Base-by-base conservation (phyloP, 441 rosid species). In the Raphanus hybrid region DNA sequence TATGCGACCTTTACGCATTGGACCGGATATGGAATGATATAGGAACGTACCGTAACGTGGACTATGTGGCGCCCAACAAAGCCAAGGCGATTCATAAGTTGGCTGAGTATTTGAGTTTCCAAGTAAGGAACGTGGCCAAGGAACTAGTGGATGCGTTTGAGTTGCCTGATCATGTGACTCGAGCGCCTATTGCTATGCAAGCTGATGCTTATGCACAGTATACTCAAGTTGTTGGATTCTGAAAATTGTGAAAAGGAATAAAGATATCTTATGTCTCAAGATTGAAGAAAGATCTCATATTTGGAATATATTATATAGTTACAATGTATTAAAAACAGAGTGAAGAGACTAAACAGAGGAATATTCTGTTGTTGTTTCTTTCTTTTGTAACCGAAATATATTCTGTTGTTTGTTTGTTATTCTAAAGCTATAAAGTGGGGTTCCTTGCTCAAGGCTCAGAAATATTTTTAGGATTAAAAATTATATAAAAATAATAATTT, bases 51-150 rank as follows among this genome's bases (percentile, higher is more conserved):
- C 91, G 97, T 45, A 90, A 86, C 74, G 94, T 91, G 64, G 97
- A 91, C 68, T 91, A 89, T 81, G 91, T 92, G 10, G 96, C 97
- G 15, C 97, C 97, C 27, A 96, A 96, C 90, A 93, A 96, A 88
- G 98, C 99, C 5, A 96, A 96, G 98, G 97, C 99, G 57, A 93
- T 96, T 77, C 98, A 92, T 85, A 96, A 93, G 79, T 91, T 92
- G 71, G 29, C 94, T 0, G 96, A 93, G 66, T 89, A 92, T 78
- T 81, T 96, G 80, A 82, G 98, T 84, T 96, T 88, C 85, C 98
- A 93, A 86, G 97, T 93, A 52, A 84, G 91, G 70, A 96, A 86
- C 72, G 85, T 93, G 20, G 94, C 99, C 0, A 77, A 91, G 66
- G 98, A 93, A 70, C 91, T 96, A 32, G 82, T 93, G 29, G 93